Base-by-base conservation (phyloP, 2,329 filamentous ascomycete genomes). In the Bimuria novae-zelandiae region DNA sequence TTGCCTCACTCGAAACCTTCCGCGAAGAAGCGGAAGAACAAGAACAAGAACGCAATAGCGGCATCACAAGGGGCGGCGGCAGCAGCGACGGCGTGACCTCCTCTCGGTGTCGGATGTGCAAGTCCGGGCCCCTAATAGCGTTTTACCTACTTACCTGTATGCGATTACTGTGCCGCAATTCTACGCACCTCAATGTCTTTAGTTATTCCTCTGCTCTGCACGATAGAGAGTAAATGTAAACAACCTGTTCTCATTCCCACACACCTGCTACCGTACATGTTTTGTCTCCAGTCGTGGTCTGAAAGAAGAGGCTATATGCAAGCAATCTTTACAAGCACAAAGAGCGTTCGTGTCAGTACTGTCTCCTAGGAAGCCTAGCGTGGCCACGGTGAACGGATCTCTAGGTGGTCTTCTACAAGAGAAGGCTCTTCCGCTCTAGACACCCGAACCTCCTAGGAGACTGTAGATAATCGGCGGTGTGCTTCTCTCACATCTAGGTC, bases 1-100 rank as follows among this genome's bases (percentile, higher is more conserved):
- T 17, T 44, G 59, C 67, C 70, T 70, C 61, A 70, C 68, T 62
- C 63, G 58, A 62, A 44, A 32, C 41, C 41, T 32, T 4, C 64
- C 67, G 61, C 59, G 56, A 69, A 61, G 55, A 68, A 67, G 62
- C 68, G 64, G 5, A 56, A 56, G 50, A 33, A 52, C 45, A 55
- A 55, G 27, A 49, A 40, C n/a, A 52, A 52, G 23, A 44, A 32
- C 19, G 27, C 42, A 14, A 42, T 41, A 39, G 27, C 39, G 8
- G 47, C 46, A 39, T 19, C 39, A 17, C 14, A 12, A 17, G 14
- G 17, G 8, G 33, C 33, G n/a, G 33, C 33, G 16, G 19, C 46
- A 21, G 27, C 42, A 21, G 16, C 35, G 14, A 21, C 33, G 22
- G 36, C 32, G 17, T 51, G 16, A 32, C 27, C 25, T 35, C 19